These are phyloP conservation scores for Phaffia rhodozyma DNA, from an alignment of 1,284 basidiomycete genomes.

Conservation along the genomic window DNA sequence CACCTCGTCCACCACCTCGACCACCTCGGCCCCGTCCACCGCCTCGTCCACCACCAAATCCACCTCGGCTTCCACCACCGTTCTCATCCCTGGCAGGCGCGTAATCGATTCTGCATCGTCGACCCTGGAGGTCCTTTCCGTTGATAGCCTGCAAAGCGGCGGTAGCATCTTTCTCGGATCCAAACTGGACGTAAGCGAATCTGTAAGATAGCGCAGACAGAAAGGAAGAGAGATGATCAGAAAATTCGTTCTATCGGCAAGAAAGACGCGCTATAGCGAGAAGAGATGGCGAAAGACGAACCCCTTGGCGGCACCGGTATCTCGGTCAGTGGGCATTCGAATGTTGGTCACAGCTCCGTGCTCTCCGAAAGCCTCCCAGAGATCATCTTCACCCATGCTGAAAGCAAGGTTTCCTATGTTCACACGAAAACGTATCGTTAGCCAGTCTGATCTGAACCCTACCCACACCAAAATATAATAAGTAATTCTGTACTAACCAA, in stretches of 20 bases:
- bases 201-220: neutral
- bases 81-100: conserved; percentile 56
- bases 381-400: conserved; percentile 57
- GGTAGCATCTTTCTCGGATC: conserved; percentile 63
- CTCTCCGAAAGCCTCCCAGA: conserved; percentile 88
- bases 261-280: neutral
- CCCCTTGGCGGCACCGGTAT: conserved; percentile 81
- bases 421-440: too few relatives aligned
- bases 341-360: conserved; percentile 81
- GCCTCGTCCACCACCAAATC: neutral
- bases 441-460: neutral
- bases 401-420: conserved; percentile 1
- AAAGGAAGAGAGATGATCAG: neutral
- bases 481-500: conserved; percentile 29
- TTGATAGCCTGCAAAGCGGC: conserved; percentile 59
- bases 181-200: conserved; percentile 94
- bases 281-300: neutral
- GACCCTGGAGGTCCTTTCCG: conserved; percentile 71
- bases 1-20: conserved; percentile 30
- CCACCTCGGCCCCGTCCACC: conserved; percentile 25
- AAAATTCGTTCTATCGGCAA: neutral
- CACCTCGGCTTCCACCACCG: conserved; percentile 11
- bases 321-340: conserved; percentile 82
- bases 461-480: neutral
- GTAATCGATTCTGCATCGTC: conserved; percentile 59